A percentile compares a stretch with the other conserved stretches of the same genome.
phyloP scores from a whole-genome alignment of 2,329 filamentous ascomycete genomes.

The Hymenotorrendiella dingleyae region DNA sequence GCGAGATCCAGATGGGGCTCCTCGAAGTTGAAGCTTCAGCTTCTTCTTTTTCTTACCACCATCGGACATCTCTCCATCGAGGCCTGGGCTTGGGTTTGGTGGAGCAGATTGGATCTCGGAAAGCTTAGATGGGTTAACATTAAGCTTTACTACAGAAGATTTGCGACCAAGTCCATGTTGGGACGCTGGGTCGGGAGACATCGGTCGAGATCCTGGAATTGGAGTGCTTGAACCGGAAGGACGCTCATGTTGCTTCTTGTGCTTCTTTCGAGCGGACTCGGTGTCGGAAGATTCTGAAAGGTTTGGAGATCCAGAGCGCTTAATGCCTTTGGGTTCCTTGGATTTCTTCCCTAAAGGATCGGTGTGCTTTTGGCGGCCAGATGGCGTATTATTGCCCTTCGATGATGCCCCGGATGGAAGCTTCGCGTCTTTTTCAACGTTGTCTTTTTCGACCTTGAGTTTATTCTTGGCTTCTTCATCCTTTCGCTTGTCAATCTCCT shows the following conservation, averaged over 20 bases:
- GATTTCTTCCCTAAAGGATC: slow-evolving; percentile 44
- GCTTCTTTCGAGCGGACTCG: slow-evolving; percentile 78
- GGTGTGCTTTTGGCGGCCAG: slow-evolving; percentile 46
- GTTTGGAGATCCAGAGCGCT: slow-evolving; percentile 80
- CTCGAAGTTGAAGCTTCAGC: slow-evolving; percentile 45
- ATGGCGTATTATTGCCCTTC: slow-evolving; percentile 66
- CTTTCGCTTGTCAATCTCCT: slow-evolving; percentile 57
- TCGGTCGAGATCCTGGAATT: slow-evolving; percentile 35
- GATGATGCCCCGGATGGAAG: slow-evolving; percentile 46
- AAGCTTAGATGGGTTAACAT: slow-evolving; percentile 26
- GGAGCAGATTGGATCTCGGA: slow-evolving; percentile 23
- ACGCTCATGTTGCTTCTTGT: slow-evolving; percentile 58
- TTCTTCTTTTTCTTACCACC: slow-evolving; percentile 57
- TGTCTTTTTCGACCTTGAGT: slow-evolving; percentile 36
- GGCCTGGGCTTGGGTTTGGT: slow-evolving; percentile 34
- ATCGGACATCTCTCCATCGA: slow-evolving; percentile 57
- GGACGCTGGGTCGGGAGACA: slow-evolving; percentile 24
- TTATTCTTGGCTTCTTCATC: slow-evolving; percentile 52
- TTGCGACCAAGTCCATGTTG: slow-evolving; percentile 24
- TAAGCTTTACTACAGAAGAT: slow-evolving; percentile 26
- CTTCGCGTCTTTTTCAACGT: slow-evolving; percentile 25
- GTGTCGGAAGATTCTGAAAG: slow-evolving; percentile 84
- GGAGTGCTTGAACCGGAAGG: slow-evolving; percentile 52
- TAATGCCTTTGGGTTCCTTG: slow-evolving; percentile 59
- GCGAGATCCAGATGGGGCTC: slow-evolving; percentile 49